phyloP scores from a whole-genome alignment of 768 basidiomycete species.

The Lentinus tigrinus region DNA sequence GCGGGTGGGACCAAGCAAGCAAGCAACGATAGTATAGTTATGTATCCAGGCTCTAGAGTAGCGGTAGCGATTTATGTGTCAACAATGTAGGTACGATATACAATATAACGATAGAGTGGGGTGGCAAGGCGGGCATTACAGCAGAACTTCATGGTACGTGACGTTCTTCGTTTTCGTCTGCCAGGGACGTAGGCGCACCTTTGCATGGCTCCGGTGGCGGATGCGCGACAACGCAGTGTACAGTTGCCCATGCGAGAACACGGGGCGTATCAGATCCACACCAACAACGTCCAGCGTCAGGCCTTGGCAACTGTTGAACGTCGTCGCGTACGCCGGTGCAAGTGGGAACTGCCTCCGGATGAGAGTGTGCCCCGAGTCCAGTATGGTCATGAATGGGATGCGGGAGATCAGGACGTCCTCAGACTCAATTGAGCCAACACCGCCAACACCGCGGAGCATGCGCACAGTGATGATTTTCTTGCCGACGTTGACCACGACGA shows the following conservation, averaged over 20 bases:
- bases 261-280: constrained; percentile 35
- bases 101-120: background rate
- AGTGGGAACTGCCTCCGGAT: constrained; percentile 36
- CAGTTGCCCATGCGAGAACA: constrained; percentile 39
- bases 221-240: constrained; percentile 33
- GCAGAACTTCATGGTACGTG: constrained; percentile 27
- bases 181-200: constrained; percentile 18
- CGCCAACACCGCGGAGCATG: constrained; percentile 21
- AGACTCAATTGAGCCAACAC: constrained; percentile 13
- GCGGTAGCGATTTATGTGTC: background rate
- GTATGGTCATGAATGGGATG: constrained; percentile 24
- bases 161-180: constrained; percentile 27
- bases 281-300: constrained; percentile 38
- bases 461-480: constrained; percentile 23
- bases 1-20: too few species aligned
- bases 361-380: constrained; percentile 32
- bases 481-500: constrained; percentile 32
- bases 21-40: too few species aligned
- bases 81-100: background rate
- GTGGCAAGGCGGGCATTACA: constrained; percentile 2
- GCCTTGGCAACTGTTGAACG: constrained; percentile 44
- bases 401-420: constrained; percentile 30
- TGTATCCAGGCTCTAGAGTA: too few species aligned
- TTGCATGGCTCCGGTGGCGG: constrained; percentile 25
- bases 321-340: constrained; percentile 39